These are phyloP conservation scores for Beauveria varroae DNA, from an alignment of 2,329 filamentous ascomycete genomes.

Conservation along the genomic window DNA sequence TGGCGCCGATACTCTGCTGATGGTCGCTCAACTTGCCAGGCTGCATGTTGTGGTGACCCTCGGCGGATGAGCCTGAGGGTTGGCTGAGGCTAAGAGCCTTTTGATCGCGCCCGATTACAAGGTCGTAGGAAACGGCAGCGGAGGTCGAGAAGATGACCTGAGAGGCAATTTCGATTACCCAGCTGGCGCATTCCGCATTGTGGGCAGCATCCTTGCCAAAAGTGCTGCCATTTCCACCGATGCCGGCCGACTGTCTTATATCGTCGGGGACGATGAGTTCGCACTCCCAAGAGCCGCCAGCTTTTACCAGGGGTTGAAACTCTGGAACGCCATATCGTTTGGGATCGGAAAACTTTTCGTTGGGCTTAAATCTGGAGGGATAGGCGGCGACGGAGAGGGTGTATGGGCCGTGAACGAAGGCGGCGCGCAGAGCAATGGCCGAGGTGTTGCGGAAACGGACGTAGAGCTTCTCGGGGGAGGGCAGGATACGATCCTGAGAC, in stretches of 20 bases:
- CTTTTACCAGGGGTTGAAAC: constrained; percentile 95
- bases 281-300: constrained; percentile 79
- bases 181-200: constrained; percentile 57
- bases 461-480: constrained; percentile 71
- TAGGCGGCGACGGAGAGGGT: constrained; percentile 82
- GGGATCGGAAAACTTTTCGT: constrained; percentile 64
- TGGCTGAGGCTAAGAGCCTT: constrained; percentile 65
- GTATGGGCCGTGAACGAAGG: constrained; percentile 94
- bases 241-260: constrained; percentile 58
- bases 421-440: constrained; percentile 81
- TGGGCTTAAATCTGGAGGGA: constrained; percentile 74
- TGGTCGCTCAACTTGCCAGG: constrained; percentile 72
- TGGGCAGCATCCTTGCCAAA: constrained; percentile 39
- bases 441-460: constrained; percentile 90
- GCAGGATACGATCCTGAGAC: constrained; percentile 79
- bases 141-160: constrained; percentile 91
- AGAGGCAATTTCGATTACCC: constrained; percentile 86
- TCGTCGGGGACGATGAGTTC: constrained; percentile 72
- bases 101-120: constrained; percentile 78
- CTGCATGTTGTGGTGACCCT: constrained; percentile 42
- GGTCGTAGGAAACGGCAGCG: constrained; percentile 80
- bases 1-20: constrained; percentile 53
- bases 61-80: constrained; percentile 37
- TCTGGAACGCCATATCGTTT: constrained; percentile 71
- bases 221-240: constrained; percentile 31